Base-by-base conservation (phyloP, 371 early-diverging fungal species). In the Rhizopus arrhizus region DNA sequence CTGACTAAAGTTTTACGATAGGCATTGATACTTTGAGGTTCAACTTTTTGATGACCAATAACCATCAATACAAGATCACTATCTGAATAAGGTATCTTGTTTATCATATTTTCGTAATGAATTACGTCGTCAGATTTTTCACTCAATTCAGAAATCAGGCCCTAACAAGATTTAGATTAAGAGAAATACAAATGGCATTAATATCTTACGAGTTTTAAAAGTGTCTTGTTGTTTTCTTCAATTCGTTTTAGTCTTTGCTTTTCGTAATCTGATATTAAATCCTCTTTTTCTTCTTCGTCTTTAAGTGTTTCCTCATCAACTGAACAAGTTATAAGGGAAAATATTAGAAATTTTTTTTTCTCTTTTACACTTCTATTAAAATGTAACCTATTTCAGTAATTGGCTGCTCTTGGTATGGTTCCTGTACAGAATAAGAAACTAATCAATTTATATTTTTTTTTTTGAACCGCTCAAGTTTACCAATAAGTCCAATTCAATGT, bases 131-230 rank as follows among this genome's bases (percentile, higher is more conserved):
- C 86, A 3, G 89, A 83, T 22, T 88, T 85, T 56, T 91, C 91
- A 62, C 89, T 85, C 31, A 93, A 64, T 43, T 92, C 94, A 3
- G 93, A 91, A 4, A 90, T 85, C 32, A 94, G 69, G 0, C 93
- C 93, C 78, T 86, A 59, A 56, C 48, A 29, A 2, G 28, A 16
- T 29, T n/a, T 7, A 48, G 11, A 28, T 52, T 38, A 45, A 15
- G n/a, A 16, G 40, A 9, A 12, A 13, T 41, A 16, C 8, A 12
- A 1, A 45, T 11, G 4, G 16, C 16, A 5, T n/a, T 7, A 15
- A 45, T 12, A 45, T 15, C 56, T 62, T 80, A 85, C 90, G 73
- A 90, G 59, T 43, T 85, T 74, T 5, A 88, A 74, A 2, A 89
- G 66, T 57, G 78, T 86, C 38, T 78, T 70, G 47, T 85, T 88